A percentile compares a stretch with the other conserved stretches of the same genome.
Evolutionary conservation across 768 basidiomycete genomes (phyloP).

Genomic region (Tephrocybe sp.): DNA sequence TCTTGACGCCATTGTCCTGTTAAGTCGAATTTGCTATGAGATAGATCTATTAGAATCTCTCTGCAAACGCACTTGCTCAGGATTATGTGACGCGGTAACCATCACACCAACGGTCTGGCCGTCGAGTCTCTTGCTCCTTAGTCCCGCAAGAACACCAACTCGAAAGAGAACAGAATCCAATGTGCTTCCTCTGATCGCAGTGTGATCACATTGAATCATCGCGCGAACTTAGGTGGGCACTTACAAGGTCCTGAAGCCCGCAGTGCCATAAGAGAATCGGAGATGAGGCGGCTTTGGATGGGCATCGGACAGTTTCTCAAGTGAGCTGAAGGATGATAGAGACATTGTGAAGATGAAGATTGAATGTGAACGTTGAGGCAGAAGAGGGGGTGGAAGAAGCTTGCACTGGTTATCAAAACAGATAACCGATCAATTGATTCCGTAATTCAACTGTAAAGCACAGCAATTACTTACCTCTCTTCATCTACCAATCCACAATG

Average conservation of each 20-base stretch:
- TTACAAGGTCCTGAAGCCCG: constrained; percentile 90
- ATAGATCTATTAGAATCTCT: constrained; percentile 10
- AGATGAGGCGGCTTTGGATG: constrained; percentile 75
- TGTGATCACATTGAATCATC: constrained; percentile 12
- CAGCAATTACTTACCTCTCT: constrained; percentile 9
- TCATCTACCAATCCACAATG: constrained; percentile 39
- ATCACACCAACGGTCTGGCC: constrained; percentile 95
- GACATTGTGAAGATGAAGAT: constrained; percentile 27
- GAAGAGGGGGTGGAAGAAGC: no score
- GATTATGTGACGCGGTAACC: constrained; percentile 99
- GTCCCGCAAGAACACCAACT: constrained; percentile 84
- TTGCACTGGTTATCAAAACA: neutral
- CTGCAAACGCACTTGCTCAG: constrained; percentile 69
- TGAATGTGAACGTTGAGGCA: neutral
- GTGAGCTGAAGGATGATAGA: constrained; percentile 38
- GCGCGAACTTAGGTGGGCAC: constrained; percentile 29
- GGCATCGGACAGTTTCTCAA: constrained; percentile 50
- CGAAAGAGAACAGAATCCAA: constrained; percentile 94
- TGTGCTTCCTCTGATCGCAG: constrained; percentile 51
- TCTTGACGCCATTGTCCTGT: constrained; percentile 98
- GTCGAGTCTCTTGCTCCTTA: constrained; percentile 89
- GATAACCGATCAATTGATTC: constrained; percentile 14
- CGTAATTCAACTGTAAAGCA: constrained; percentile 5
- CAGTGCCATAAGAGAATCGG: constrained; percentile 88
- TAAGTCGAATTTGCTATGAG: neutral